Percentiles rank a stretch among this genome's conserved stretches.
These are phyloP conservation scores for Pilatotrama ljubarskyi DNA, from an alignment of 768 basidiomycete species.

Conservation along the genomic window DNA sequence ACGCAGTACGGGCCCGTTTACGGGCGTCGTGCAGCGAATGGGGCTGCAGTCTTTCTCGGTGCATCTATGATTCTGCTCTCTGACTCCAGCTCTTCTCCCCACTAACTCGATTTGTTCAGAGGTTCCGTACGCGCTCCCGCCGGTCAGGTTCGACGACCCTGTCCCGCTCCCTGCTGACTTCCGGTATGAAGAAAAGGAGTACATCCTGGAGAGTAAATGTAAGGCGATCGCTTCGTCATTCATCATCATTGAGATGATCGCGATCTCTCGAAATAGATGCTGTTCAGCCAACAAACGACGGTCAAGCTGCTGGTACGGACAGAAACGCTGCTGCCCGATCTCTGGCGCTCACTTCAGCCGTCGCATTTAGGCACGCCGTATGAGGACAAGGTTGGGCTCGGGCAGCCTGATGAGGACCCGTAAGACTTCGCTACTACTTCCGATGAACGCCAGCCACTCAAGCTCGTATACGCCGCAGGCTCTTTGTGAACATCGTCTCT, in stretches of 20 bases:
- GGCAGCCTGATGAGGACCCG: constrained; percentile 72
- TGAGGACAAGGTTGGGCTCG: constrained; percentile 64
- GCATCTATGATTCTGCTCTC: constrained; percentile 15
- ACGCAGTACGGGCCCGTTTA: constrained; percentile 57
- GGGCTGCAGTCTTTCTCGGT: constrained; percentile 68
- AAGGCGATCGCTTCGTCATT: constrained; percentile 14
- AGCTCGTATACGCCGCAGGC: constrained; percentile 34
- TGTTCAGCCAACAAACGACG: constrained; percentile 63
- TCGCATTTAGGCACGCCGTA: constrained; percentile 42
- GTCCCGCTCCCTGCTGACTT: constrained; percentile 52
- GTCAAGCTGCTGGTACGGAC: constrained; percentile 55
- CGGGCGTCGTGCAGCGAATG: constrained; percentile 62
- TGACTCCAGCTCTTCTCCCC: neutral
- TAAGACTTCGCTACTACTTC: constrained; percentile 31
- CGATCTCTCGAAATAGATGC: constrained; percentile 42
- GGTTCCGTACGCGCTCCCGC: constrained; percentile 71
- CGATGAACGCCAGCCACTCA: neutral
- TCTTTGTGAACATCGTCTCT: constrained; percentile 65
- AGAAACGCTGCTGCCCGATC: too few species aligned
- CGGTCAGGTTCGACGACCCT: constrained; percentile 65
- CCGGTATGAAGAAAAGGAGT: constrained; percentile 60
- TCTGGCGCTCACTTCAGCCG: too few species aligned
- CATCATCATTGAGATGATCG: neutral
- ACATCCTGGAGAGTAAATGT: constrained; percentile 60
- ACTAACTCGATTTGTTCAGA: constrained; percentile 40